These are phyloP conservation scores for Naganishia randhawae DNA, from an alignment of 768 basidiomycete genomes.

Conservation along the genomic window DNA sequence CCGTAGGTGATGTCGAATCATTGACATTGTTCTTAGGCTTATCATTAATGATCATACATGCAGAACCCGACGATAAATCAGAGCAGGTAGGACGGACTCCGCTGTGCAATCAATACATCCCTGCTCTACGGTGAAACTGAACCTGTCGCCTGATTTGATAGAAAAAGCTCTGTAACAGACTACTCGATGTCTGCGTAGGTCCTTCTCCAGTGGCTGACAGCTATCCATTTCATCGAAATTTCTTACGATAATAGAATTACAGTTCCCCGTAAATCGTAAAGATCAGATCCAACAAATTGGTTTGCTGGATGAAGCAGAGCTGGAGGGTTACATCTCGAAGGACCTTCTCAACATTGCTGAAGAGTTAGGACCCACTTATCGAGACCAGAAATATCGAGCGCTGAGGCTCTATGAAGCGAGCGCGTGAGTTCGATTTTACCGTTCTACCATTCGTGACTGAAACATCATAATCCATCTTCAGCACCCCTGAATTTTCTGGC, in stretches of 20 bases:
- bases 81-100: conserved; percentile 56
- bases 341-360: neutral
- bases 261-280: neutral
- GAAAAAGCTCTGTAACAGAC: conserved; percentile 1
- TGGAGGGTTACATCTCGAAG: conserved; percentile 4
- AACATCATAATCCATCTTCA: neutral
- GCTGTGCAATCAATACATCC: too few species aligned
- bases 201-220: too few species aligned
- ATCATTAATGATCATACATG: neutral
- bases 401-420: conserved; percentile 12
- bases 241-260: neutral
- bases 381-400: conserved; percentile 12
- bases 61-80: conserved; percentile 65
- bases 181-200: conserved; percentile 26
- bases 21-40: too few species aligned
- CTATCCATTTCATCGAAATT: neutral
- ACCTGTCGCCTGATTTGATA: neutral
- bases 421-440: conserved; percentile 9
- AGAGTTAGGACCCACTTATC: neutral
- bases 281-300: neutral
- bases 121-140: neutral
- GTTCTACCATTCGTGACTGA: neutral
- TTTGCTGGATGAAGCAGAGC: neutral
- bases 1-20: conserved; percentile 53
- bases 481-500: conserved; percentile 30